Base-by-base conservation (phyloP, 2,329 filamentous ascomycete species). In the Neonectria sp. region DNA sequence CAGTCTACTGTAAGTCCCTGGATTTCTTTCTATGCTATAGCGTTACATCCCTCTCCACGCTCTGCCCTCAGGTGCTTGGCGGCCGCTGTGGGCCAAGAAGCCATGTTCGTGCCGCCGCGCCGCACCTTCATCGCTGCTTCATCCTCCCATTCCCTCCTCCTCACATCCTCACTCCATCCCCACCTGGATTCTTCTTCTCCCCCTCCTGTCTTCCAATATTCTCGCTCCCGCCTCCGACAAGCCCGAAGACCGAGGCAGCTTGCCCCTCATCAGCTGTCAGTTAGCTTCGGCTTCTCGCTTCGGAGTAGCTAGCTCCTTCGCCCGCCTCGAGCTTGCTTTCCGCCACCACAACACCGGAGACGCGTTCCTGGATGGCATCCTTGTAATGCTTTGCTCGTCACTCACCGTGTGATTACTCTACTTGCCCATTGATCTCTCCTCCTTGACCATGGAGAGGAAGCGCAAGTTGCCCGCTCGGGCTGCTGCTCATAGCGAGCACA, bases 381-480 rank as follows among this genome's bases (percentile, higher is more conserved):
- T 75, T 75, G 80, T 76, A 69, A 80, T 80, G 78, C 63, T 71
- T 70, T 68, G 68, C 64, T 68, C 63, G 43, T 66, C 61, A 66
- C 65, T 62, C 31, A 55, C 67, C 62, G 66, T 70, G 72, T 77
- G 71, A 75, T 68, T 63, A 64, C 55, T 57, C 57, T 60, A 46
- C 60, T 57, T 61, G 60, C 67, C 67, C 64, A 64, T 60, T 64
- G 40, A 46, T 62, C 46, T 33, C 48, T 49, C 53, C 59, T 48
- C 58, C 62, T 60, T 62, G 66, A 69, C 43, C 53, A 91, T 91
- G 89, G 90, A 92, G 82, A 87, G 83, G 78, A 91, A 91, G 82
- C 86, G 90, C 77, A 92, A 91, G 81, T 81, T 91, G 68, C 89
- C 90, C 25, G 85, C 90, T 48, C 86, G 90, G 77, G 88, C 88